A percentile compares a stretch with the other conserved stretches of the same genome.
Evolutionary conservation across 1,139 yeast genomes (phyloP).

Genomic region (Candida tunisiensis): DNA sequence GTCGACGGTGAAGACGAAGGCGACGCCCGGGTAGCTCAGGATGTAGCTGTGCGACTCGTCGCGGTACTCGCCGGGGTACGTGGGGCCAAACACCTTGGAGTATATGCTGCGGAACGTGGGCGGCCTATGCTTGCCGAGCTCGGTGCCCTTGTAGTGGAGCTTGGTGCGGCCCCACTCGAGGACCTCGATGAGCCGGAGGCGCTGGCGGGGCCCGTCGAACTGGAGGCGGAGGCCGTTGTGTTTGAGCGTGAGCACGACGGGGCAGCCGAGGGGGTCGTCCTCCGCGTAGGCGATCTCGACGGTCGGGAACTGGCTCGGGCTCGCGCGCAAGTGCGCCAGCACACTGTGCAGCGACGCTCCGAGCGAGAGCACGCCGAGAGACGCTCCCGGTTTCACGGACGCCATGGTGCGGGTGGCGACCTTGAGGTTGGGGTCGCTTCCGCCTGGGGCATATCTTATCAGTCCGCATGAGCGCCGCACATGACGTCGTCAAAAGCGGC

Average conservation of each 20-base stretch:
- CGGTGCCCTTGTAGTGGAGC: slow-evolving; percentile 12
- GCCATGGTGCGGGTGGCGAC: too few relatives aligned
- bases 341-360: slow-evolving; percentile 11
- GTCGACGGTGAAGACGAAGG: slow-evolving; percentile 12
- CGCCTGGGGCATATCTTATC: too few relatives aligned
- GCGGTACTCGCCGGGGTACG: slow-evolving; percentile 14
- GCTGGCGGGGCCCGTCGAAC: slow-evolving; percentile 12
- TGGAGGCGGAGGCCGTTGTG: slow-evolving; percentile 13
- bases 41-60: slow-evolving; percentile 7
- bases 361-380: too few relatives aligned
- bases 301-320: slow-evolving; percentile 10
- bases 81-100: slow-evolving; percentile 17
- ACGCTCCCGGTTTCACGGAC: too few relatives aligned
- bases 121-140: slow-evolving; percentile 9
- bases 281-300: slow-evolving; percentile 10
- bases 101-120: slow-evolving; percentile 12
- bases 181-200: slow-evolving; percentile 12
- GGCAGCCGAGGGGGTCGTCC: slow-evolving; percentile 6
- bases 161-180: slow-evolving; percentile 11
- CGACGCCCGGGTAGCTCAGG: slow-evolving; percentile 17
- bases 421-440: too few relatives aligned
- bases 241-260: slow-evolving; percentile 10
- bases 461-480: too few relatives aligned
- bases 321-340: slow-evolving; percentile 7
- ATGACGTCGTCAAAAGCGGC: too few relatives aligned